phyloP scores from a whole-genome alignment of 2,329 filamentous ascomycete genomes.

The Sphaerulina vaccinii region DNA sequence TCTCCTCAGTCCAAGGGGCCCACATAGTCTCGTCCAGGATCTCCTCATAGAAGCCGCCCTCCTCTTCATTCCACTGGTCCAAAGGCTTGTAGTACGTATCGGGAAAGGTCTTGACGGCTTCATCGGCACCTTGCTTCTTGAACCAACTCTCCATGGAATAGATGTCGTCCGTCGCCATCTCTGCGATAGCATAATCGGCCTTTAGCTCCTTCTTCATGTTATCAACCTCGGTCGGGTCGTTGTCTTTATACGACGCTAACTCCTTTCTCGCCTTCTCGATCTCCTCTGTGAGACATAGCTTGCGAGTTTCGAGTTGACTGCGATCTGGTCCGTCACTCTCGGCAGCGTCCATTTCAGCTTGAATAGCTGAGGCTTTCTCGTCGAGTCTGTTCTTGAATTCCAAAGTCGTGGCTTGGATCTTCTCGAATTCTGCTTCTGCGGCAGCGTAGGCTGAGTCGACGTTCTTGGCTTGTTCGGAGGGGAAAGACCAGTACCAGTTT shows the following conservation, averaged over 20 bases:
- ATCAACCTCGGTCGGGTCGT: constrained; percentile 48
- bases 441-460: constrained; percentile 42
- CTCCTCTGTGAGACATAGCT: constrained; percentile 39
- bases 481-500: constrained; percentile 72
- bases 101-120: constrained; percentile 45
- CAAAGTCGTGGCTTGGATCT: constrained; percentile 35
- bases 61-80: constrained; percentile 55
- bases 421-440: constrained; percentile 41
- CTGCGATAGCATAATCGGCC: constrained; percentile 34
- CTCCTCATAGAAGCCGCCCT: constrained; percentile 21
- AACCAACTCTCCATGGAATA: constrained; percentile 49
- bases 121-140: constrained; percentile 43
- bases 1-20: no score
- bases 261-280: constrained; percentile 42
- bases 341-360: constrained; percentile 37
- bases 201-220: constrained; percentile 39
- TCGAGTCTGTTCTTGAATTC: constrained; percentile 38
- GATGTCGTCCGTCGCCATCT: constrained; percentile 47
- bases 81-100: constrained; percentile 47
- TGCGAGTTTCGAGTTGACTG: constrained; percentile 40
- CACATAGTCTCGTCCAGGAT: no score
- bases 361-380: not conserved
- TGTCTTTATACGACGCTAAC: constrained; percentile 47
- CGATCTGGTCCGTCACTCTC: constrained; percentile 36
- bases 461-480: constrained; percentile 55